These are phyloP conservation scores for Coniochaeta sp. DNA, from an alignment of 2,329 filamentous ascomycete genomes.

Conservation along the genomic window DNA sequence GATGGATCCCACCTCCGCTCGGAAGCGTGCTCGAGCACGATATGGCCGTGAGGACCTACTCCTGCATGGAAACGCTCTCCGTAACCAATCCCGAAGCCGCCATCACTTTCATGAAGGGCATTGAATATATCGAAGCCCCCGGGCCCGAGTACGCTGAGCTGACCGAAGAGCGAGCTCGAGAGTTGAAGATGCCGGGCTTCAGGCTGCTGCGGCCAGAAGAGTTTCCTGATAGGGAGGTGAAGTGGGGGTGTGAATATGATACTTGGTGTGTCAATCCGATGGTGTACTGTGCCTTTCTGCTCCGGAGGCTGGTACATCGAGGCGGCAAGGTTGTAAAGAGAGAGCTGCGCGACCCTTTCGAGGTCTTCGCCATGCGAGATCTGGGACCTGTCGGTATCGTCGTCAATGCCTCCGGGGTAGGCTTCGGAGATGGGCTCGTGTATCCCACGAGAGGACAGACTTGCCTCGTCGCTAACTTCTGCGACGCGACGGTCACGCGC, in stretches of 20 bases:
- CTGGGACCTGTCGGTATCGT: conserved; percentile 21
- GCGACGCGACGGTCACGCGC: conserved; percentile 42
- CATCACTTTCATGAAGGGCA: conserved; percentile 38
- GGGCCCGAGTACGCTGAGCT: conserved; percentile 29
- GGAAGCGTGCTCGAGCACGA: conserved; percentile 29
- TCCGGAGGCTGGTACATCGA: conserved; percentile 30
- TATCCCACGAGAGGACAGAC: conserved; percentile 42
- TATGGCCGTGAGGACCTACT: conserved; percentile 33
- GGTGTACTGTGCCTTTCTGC: conserved; percentile 41
- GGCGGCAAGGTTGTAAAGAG: conserved; percentile 27
- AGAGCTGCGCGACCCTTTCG: conserved; percentile 27
- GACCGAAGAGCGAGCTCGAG: conserved; percentile 19
- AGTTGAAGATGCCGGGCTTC: conserved; percentile 29
- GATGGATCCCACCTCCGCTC: conserved; percentile 35
- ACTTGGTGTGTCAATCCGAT: conserved; percentile 50
- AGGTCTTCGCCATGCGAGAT: conserved; percentile 27
- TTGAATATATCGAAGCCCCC: conserved; percentile 45
- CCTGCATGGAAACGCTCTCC: conserved; percentile 28
- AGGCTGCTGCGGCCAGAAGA: conserved; percentile 25
- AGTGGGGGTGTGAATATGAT: conserved; percentile 42
- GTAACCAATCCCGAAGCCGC: conserved; percentile 29
- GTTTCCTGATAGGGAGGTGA: conserved; percentile 31
- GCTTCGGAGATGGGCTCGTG: conserved; percentile 32
- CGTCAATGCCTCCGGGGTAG: conserved; percentile 38
- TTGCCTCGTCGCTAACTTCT: conserved; percentile 32